A percentile compares a stretch with the other conserved stretches of the same genome.
These are phyloP conservation scores for Microdochium trichocladiopsis DNA, from an alignment of 2,329 filamentous ascomycete species.

Conservation along the genomic window DNA sequence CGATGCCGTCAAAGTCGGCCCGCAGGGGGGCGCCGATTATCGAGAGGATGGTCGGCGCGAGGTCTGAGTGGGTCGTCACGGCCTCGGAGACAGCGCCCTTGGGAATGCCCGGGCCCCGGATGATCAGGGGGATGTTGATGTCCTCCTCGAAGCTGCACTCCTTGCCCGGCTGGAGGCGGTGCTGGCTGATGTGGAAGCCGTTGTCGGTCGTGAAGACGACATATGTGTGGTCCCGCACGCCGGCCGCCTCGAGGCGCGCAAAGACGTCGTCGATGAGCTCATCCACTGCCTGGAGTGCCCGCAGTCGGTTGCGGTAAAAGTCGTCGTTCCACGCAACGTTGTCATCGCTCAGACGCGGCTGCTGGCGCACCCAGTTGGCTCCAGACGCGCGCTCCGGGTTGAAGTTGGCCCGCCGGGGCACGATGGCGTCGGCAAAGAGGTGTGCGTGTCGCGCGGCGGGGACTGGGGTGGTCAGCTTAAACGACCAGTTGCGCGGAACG, in stretches of 20 bases:
- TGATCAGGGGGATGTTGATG: constrained; percentile 48
- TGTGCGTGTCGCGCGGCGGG: constrained; percentile 51
- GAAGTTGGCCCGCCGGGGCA: constrained; percentile 60
- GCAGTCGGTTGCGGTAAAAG: constrained; percentile 43
- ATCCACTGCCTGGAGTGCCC: constrained; percentile 46
- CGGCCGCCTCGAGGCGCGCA: constrained; percentile 27
- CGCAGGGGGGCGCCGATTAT: constrained; percentile 29
- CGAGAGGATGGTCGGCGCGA: constrained; percentile 53
- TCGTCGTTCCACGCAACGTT: constrained; percentile 39
- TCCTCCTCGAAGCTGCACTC: constrained; percentile 52
- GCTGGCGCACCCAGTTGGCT: constrained; percentile 34
- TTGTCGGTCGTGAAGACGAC: constrained; percentile 55
- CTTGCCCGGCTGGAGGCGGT: constrained; percentile 51
- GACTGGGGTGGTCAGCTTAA: constrained; percentile 42
- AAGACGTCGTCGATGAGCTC: constrained; percentile 44
- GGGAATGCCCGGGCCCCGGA: constrained; percentile 47
- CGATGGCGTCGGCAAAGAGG: constrained; percentile 49
- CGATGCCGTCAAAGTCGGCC: constrained; percentile 42
- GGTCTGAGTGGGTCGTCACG: constrained; percentile 55
- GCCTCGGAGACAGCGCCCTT: constrained; percentile 28
- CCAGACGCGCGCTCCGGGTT: constrained; percentile 48
- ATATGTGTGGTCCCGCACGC: constrained; percentile 41
- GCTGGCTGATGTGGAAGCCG: constrained; percentile 53
- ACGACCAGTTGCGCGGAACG: neutral
- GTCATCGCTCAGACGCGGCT: constrained; percentile 28